Base-by-base conservation (phyloP, 2,329 filamentous ascomycete genomes). In the Exophiala sp. region DNA sequence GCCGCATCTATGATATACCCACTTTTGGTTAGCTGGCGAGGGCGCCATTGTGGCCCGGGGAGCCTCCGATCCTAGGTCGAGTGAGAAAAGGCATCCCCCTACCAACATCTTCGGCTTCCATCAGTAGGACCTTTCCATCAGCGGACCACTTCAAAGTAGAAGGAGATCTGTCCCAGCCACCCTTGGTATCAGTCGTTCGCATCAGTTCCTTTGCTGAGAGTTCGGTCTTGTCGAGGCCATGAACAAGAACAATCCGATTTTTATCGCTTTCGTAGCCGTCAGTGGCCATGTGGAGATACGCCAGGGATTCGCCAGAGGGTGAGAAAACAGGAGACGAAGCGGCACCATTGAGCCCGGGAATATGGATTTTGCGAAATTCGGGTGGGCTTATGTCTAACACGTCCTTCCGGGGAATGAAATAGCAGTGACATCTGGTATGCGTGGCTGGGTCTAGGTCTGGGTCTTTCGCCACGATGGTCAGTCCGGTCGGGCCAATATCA, bases 221-320 rank as follows among this genome's bases (percentile, higher is more conserved):
- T 34, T 72, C 69, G 11, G 69, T 61, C 57, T 65, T 64, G 40
- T 66, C 27, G 2, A 71, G 65, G 44, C 69, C 67, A 1, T 67
- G 68, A 16, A 71, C 66, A 44, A 71, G 65, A 16, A 72, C 48
- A 24, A 73, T 71, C 1, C 67, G 60, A 50, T 73, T 73, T 56
- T 72, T 71, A 57, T 73, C 71, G 11, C 69, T 70, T 55, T 73
- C 71, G 46, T 73, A 73, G 8, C 70, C 70, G 52, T 74, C 71
- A 34, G 68, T 60, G 9, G 62, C 63, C 69, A 73, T 73, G 7
- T 66, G 64, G 24, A 74, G 60, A 19, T 73, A 65, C 11, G 69
- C 70, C 50, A 73, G 64, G 2, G 66, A 66, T 45, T 68, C 63
- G 7, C 70, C 69, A 50, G 72, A 68, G 1, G 71, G 70, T 1